These are phyloP conservation scores for Aureobasidium sp. DNA, from an alignment of 2,329 filamentous ascomycete genomes.

Conservation along the genomic window DNA sequence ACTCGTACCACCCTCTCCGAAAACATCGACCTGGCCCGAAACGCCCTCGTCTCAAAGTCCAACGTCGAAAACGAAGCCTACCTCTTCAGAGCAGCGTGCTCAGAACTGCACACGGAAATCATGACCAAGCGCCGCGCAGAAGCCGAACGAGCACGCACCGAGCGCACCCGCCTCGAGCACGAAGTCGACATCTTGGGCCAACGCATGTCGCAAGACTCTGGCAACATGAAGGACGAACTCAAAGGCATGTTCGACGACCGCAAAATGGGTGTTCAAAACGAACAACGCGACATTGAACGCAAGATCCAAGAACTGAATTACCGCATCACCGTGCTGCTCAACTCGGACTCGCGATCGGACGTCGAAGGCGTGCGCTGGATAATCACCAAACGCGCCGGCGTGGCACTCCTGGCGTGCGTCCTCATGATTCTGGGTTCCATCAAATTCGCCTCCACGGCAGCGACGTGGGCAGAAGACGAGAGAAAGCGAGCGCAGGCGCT, in stretches of 20 bases:
- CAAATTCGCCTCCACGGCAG: slow-evolving; percentile 34
- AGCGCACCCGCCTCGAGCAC: slow-evolving; percentile 80
- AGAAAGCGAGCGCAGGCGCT: slow-evolving; percentile 29
- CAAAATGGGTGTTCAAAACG: slow-evolving; percentile 82
- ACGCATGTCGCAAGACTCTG: slow-evolving; percentile 73
- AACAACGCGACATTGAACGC: slow-evolving; percentile 78
- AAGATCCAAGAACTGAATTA: slow-evolving; percentile 93
- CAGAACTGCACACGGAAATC: slow-evolving; percentile 82
- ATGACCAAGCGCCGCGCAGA: slow-evolving; percentile 67
- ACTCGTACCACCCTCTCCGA: slow-evolving; percentile 68
- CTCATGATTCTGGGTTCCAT: slow-evolving; percentile 39
- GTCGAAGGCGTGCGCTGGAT: slow-evolving; percentile 91
- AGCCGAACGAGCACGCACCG: slow-evolving; percentile 74
- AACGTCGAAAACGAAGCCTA: slow-evolving; percentile 93
- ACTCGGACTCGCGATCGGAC: slow-evolving; percentile 83
- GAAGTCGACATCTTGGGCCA: slow-evolving; percentile 91
- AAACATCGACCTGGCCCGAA: slow-evolving; percentile 74
- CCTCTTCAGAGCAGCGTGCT: slow-evolving; percentile 87
- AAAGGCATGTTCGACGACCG: slow-evolving; percentile 94
- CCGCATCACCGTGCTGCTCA: slow-evolving; percentile 85
- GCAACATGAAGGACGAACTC: slow-evolving; percentile 79
- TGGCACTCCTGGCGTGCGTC: slow-evolving; percentile 47
- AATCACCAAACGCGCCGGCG: slow-evolving; percentile 56
- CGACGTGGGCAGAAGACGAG: slow-evolving; percentile 34
- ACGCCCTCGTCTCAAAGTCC: slow-evolving; percentile 77